A percentile compares a stretch with the other conserved stretches of the same genome.
Conservation (phyloP, 2,329 filamentous ascomycete species). For the Alternaria arborescens region DNA sequence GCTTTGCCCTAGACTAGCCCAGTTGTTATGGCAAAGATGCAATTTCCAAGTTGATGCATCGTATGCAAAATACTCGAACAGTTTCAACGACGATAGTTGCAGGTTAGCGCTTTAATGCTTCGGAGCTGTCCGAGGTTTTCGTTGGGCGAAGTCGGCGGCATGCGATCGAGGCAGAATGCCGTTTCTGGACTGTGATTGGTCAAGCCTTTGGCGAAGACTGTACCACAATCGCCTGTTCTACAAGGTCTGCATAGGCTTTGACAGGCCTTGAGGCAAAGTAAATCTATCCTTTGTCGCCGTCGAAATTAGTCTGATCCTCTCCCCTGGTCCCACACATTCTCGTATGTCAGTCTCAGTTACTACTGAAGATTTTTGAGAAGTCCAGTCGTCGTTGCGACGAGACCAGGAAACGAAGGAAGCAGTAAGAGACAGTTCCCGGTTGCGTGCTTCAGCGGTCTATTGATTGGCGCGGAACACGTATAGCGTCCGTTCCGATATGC, state of each 20-base stretch:
- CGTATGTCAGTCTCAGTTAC: background rate
- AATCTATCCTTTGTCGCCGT: conserved; percentile 19
- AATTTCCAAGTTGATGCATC: background rate
- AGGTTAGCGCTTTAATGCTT: conserved; percentile 29
- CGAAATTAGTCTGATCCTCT: background rate
- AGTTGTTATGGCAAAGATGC: background rate
- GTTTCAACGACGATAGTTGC: background rate
- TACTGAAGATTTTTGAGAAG: background rate
- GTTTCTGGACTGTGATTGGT: conserved; percentile 39
- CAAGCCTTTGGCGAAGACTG: conserved; percentile 21
- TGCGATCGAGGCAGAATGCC: conserved; percentile 26
- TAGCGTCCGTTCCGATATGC: conserved; percentile 34
- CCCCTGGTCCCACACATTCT: background rate
- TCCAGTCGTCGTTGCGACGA: background rate
- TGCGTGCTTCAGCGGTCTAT: background rate
- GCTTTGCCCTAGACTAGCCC: background rate
- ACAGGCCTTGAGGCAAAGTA: conserved; percentile 26
- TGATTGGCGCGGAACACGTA: conserved; percentile 31
- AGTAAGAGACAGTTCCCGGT: background rate
- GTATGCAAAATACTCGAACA: conserved; percentile 3
- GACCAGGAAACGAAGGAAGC: background rate
- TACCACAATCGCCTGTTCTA: conserved; percentile 37
- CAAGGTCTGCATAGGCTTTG: conserved; percentile 30
- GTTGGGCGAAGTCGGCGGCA: conserved; percentile 43
- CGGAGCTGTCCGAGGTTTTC: conserved; percentile 22